These are phyloP conservation scores for Phytophthora brassicae DNA, from an alignment of 352 stramenopile genomes.

Conservation along the genomic window DNA sequence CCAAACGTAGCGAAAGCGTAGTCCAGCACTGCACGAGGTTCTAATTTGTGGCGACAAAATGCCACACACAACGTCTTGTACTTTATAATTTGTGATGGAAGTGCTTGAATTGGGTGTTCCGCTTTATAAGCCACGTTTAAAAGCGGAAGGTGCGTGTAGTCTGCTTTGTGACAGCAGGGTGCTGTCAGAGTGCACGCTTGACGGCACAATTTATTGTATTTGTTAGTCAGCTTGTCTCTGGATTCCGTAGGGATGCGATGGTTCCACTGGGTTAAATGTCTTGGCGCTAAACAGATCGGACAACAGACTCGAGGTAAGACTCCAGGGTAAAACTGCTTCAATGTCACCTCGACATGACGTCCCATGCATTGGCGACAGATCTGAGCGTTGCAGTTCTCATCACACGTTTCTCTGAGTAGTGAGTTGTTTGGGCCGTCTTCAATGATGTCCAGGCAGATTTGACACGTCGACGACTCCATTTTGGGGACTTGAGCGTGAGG, in stretches of 20 bases:
- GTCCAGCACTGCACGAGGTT: conserved; percentile 21
- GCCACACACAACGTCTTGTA: conserved; percentile 18
- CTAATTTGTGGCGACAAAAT: conserved; percentile 28
- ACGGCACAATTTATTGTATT: conserved; percentile 26
- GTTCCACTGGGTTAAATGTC: conserved; percentile 28
- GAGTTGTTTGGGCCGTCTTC: neutral
- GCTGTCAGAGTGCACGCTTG: conserved; percentile 27
- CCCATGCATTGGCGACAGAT: conserved; percentile 30
- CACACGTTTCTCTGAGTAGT: conserved; percentile 14
- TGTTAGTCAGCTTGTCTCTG: neutral
- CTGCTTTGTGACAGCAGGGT: conserved; percentile 35
- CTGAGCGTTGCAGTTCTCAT: conserved; percentile 18
- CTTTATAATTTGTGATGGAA: conserved; percentile 13
- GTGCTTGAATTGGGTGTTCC: neutral
- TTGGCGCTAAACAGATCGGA: conserved; percentile 25
- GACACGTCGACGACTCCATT: conserved; percentile 27
- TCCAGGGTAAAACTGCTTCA: conserved; percentile 32
- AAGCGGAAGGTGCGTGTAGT: conserved; percentile 40
- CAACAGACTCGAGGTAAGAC: conserved; percentile 35
- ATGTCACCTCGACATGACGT: conserved; percentile 26
- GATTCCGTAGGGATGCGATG: neutral
- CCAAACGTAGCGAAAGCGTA: conserved; percentile 24
- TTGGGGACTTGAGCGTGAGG: neutral
- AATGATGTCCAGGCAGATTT: conserved; percentile 41
- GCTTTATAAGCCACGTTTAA: neutral